phyloP scores from a whole-genome alignment of 1,284 basidiomycete genomes.

The Ustilago hordei region DNA sequence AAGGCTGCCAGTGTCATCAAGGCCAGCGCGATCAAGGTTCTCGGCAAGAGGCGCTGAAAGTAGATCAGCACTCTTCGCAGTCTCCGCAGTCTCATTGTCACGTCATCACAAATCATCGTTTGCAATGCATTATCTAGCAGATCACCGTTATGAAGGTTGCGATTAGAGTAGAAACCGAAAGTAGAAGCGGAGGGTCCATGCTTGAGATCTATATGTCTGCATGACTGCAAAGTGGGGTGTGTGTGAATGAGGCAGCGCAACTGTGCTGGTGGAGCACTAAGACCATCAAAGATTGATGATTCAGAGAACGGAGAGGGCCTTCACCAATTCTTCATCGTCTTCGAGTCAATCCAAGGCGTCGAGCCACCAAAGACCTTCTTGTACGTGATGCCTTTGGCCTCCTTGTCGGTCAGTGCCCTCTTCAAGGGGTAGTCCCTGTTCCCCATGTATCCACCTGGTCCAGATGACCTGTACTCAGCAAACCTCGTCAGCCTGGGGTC shows the following conservation, averaged over 20 bases:
- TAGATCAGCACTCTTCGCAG: not conserved
- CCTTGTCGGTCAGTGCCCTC: slow-evolving; percentile 15
- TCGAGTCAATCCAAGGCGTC: slow-evolving; percentile 32
- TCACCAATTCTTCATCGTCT: slow-evolving; percentile 14
- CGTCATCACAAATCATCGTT: not conserved
- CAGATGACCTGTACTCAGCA: slow-evolving; percentile 26
- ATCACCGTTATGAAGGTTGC: not conserved
- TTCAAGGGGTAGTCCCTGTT: slow-evolving; percentile 7
- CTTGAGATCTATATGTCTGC: too few species aligned
- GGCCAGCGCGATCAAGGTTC: slow-evolving; percentile 79
- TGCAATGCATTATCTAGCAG: slow-evolving; percentile 9
- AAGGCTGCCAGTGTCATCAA: slow-evolving; percentile 84
- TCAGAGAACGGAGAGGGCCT: not conserved
- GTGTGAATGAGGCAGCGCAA: not conserved
- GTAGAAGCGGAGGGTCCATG: not conserved
- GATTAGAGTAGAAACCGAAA: not conserved
- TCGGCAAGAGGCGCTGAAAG: slow-evolving; percentile 65
- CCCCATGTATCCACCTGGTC: slow-evolving; percentile 14
- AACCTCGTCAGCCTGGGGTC: slow-evolving; percentile 22
- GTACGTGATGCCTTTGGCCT: slow-evolving; percentile 26
- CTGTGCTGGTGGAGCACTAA: not conserved
- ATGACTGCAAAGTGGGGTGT: too few species aligned
- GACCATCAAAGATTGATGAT: not conserved
- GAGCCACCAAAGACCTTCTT: slow-evolving; percentile 24
- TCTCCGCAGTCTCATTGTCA: not conserved